phyloP scores from a whole-genome alignment of 2,329 filamentous ascomycete species.

The Lachnellula hyalina region DNA sequence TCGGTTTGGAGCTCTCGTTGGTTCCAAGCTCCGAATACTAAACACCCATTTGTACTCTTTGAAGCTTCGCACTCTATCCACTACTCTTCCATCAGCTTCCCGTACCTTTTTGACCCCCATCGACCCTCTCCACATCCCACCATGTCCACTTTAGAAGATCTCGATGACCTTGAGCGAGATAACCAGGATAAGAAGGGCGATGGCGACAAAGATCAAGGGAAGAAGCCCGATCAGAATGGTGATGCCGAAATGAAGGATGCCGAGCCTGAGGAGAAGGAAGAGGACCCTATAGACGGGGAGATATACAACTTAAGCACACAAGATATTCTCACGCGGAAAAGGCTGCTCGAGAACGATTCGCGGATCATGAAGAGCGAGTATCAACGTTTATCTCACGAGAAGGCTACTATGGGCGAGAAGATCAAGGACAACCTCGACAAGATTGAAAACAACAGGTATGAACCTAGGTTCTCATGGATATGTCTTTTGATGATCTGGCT shows the following conservation, averaged over 20 bases:
- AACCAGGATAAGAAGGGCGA: conserved; percentile 57
- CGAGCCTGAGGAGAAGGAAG: conserved; percentile 61
- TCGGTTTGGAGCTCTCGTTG: conserved; percentile 17
- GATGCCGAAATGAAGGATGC: conserved; percentile 92
- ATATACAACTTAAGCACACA: conserved; percentile 88
- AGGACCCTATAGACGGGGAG: conserved; percentile 86
- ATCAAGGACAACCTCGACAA: conserved; percentile 99
- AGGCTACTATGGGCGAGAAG: conserved; percentile 93
- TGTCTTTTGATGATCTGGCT: conserved; percentile 4
- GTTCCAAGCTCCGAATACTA: conserved; percentile 16
- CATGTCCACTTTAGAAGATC: conserved; percentile 75
- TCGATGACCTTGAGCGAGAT: conserved; percentile 68
- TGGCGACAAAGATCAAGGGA: conserved; percentile 51
- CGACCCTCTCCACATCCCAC: conserved; percentile 1
- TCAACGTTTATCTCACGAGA: conserved; percentile 90
- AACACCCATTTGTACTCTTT: conserved; percentile 10
- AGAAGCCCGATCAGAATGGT: conserved; percentile 52
- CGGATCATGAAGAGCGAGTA: conserved; percentile 98
- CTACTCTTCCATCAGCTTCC: not conserved
- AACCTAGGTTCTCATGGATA: conserved; percentile 2
- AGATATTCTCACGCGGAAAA: conserved; percentile 86
- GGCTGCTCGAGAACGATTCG: conserved; percentile 93
- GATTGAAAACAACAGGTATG: conserved; percentile 96
- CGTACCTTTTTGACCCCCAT: not conserved
- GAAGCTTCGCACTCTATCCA: conserved; percentile 1